Evolutionary conservation across 2,329 filamentous ascomycete genomes (phyloP).

Genomic region (Pseudogymnoascus sp.): DNA sequence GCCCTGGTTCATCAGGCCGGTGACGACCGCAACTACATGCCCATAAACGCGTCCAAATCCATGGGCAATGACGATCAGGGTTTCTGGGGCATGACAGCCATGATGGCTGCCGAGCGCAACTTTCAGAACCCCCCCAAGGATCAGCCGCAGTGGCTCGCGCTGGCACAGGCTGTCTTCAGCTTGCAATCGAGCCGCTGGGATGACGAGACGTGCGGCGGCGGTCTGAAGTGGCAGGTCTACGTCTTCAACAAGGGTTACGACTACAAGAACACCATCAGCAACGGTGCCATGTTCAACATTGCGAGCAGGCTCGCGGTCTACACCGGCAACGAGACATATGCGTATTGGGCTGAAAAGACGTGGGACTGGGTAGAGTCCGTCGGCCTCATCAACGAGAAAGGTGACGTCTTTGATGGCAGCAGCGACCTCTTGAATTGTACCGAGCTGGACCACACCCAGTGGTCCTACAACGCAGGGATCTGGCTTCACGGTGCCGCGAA

Average conservation of each 20-base stretch:
- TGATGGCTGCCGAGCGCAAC: conserved; percentile 59
- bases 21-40: conserved; percentile 46
- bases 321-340: conserved; percentile 66
- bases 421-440: conserved; percentile 50
- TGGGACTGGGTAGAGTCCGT: conserved; percentile 59
- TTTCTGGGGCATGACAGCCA: conserved; percentile 62
- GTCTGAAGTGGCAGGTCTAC: conserved; percentile 75
- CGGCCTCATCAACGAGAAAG: conserved; percentile 47
- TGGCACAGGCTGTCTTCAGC: conserved; percentile 72
- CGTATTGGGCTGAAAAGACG: conserved; percentile 62
- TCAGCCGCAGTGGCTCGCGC: conserved; percentile 56
- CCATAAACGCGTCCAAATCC: conserved; percentile 46
- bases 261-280: conserved; percentile 60
- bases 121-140: conserved; percentile 46
- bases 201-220: conserved; percentile 55
- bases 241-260: conserved; percentile 69
- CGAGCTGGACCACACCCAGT: conserved; percentile 51
- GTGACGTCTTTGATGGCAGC: conserved; percentile 49
- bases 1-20: conserved; percentile 52
- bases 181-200: conserved; percentile 67
- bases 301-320: conserved; percentile 62
- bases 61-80: conserved; percentile 64
- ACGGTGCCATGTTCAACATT: conserved; percentile 51
- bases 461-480: conserved; percentile 58
- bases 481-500: conserved; percentile 44